Percentiles rank a stretch among this genome's conserved stretches.
Conservation (phyloP, 179 eudicot species). For the Beta macrorhiza region DNA sequence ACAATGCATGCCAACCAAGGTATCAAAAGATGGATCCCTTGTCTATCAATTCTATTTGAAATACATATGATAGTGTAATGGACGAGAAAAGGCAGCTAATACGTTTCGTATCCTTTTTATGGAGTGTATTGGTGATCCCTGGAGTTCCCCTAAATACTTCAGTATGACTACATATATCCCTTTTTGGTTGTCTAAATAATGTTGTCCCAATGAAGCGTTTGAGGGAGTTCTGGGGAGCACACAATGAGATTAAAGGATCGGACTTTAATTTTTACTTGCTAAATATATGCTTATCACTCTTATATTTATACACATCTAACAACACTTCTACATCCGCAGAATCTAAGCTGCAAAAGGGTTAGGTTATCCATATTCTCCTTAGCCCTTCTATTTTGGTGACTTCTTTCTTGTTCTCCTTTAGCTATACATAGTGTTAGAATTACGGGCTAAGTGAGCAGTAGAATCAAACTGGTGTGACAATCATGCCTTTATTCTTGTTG, state of each 20-base stretch:
- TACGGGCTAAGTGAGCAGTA: neutral
- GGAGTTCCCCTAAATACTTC: slow-evolving; percentile 10
- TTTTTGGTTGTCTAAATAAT: neutral
- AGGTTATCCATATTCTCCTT: neutral
- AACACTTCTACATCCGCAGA: neutral
- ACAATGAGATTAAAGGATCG: neutral
- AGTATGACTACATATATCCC: neutral
- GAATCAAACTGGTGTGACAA: neutral
- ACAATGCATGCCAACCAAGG: too few relatives aligned
- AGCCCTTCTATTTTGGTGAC: neutral
- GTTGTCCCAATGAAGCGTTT: neutral
- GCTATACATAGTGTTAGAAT: neutral
- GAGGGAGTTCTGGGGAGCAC: neutral
- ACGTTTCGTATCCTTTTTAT: neutral
- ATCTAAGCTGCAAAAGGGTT: neutral
- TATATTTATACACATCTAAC: neutral
- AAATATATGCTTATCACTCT: neutral
- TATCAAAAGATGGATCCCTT: too few relatives aligned
- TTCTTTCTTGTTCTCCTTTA: neutral
- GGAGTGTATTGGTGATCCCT: neutral
- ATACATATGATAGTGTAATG: neutral
- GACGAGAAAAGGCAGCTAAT: neutral
- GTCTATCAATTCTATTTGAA: too few relatives aligned
- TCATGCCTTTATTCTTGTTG: neutral
- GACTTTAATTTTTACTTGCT: neutral